Evolutionary conservation across 176 grass and related monocot species (phyloP).

Genomic region (Neostapfia colusana): DNA sequence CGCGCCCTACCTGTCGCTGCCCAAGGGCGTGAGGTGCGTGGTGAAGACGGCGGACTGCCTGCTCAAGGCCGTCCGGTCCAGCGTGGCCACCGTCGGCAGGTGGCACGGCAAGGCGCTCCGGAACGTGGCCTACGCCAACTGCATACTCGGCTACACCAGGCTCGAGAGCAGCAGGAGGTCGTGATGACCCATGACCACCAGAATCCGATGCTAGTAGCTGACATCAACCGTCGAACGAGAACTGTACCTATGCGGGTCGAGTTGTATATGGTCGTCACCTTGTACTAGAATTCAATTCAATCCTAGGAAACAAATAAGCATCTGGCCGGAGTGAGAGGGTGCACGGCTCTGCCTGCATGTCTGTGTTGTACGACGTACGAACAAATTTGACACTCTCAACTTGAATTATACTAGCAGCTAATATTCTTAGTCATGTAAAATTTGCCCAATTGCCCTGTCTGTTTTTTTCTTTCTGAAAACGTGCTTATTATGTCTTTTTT

Average conservation of each 20-base stretch:
- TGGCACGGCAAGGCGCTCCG: constrained; percentile 61
- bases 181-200: background rate
- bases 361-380: background rate
- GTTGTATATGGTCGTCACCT: background rate
- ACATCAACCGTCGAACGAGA: constrained; percentile 1
- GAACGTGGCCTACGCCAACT: constrained; percentile 59
- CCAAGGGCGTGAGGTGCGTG: constrained; percentile 57
- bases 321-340: constrained; percentile 18
- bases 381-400: constrained; percentile 1
- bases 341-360: constrained; percentile 31
- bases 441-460: background rate
- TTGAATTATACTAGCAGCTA: constrained; percentile 17
- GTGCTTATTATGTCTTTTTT: background rate
- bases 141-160: constrained; percentile 60
- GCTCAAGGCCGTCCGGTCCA: constrained; percentile 51
- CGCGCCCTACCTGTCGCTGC: constrained; percentile 84
- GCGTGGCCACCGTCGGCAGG: constrained; percentile 55
- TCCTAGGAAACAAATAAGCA: constrained; percentile 33
- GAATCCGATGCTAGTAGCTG: background rate
- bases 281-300: constrained; percentile 43
- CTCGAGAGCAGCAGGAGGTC: constrained; percentile 50
- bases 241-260: background rate
- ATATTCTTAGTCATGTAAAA: background rate
- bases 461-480: background rate
- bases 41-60: constrained; percentile 64